Evolutionary conservation across 768 basidiomycete genomes (phyloP).

Genomic region (Nevesoporus exiguus): DNA sequence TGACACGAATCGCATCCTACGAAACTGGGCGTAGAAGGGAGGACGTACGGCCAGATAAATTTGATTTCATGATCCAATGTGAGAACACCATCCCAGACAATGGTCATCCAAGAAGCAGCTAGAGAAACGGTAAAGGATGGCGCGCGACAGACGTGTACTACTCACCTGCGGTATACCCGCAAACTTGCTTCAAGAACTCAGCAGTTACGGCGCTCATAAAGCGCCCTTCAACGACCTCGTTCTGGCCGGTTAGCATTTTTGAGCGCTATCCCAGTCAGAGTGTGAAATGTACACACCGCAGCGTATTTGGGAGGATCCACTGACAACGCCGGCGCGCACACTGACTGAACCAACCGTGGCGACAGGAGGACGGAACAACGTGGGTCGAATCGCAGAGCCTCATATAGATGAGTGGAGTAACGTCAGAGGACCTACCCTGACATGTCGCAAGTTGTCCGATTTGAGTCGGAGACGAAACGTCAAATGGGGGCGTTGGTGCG

Average conservation of each 20-base stretch:
- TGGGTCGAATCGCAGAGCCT: not conserved
- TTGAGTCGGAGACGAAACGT: not conserved
- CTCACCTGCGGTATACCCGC: constrained; percentile 10
- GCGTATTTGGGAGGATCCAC: not conserved
- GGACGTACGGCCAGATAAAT: constrained; percentile 25
- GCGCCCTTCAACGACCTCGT: not conserved
- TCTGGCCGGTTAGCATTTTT: not conserved
- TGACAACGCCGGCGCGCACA: not conserved
- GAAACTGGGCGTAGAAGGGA: not conserved
- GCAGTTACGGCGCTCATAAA: not conserved
- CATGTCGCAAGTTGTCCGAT: not conserved
- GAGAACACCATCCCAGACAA: constrained; percentile 21
- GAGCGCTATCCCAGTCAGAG: not conserved
- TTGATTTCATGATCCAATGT: constrained; percentile 16
- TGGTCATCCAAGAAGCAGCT: constrained; percentile 12
- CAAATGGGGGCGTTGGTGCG: not conserved
- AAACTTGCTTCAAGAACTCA: not conserved
- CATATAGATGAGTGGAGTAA: not conserved
- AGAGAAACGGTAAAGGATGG: not conserved
- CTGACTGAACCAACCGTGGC: not conserved
- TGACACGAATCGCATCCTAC: not conserved
- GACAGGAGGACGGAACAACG: not conserved
- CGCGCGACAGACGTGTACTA: not conserved
- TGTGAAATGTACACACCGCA: not conserved
- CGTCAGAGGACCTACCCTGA: not conserved